These are phyloP conservation scores for Platismatia glauca DNA, from an alignment of 495 filamentous ascomycete genomes.

Conservation along the genomic window DNA sequence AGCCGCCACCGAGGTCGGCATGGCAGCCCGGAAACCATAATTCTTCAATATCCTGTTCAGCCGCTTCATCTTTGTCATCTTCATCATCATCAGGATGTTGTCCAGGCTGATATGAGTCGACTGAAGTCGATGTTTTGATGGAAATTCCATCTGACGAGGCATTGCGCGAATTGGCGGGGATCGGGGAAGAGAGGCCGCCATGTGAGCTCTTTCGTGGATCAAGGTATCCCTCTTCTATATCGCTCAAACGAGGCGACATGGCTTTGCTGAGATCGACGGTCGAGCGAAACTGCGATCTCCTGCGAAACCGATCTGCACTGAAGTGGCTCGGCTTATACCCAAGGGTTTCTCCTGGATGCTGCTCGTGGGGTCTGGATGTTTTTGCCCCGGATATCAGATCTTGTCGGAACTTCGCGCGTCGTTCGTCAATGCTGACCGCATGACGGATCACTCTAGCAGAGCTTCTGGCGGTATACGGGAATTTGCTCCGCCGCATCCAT, in stretches of 20 bases:
- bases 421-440: slow-evolving; percentile 71
- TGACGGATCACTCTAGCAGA: slow-evolving; percentile 61
- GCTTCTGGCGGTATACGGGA: slow-evolving; percentile 73
- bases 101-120: slow-evolving; percentile 33
- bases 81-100: slow-evolving; percentile 31
- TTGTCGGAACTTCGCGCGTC: slow-evolving; percentile 59
- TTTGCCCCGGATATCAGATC: slow-evolving; percentile 59
- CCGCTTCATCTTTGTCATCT: slow-evolving; percentile 52
- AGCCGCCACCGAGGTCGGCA: slow-evolving; percentile 78
- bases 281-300: slow-evolving; percentile 17
- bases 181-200: slow-evolving; percentile 17
- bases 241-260: not conserved
- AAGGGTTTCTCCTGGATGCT: slow-evolving; percentile 22
- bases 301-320: slow-evolving; percentile 17
- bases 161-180: slow-evolving; percentile 27
- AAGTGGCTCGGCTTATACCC: not conserved
- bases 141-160: slow-evolving; percentile 28
- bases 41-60: slow-evolving; percentile 59
- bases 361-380: slow-evolving; percentile 27
- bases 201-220: slow-evolving; percentile 2
- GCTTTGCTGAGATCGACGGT: not conserved
- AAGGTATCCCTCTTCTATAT: slow-evolving; percentile 10
- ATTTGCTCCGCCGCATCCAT: slow-evolving; percentile 76
- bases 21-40: slow-evolving; percentile 80
- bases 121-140: slow-evolving; percentile 34